Percentiles rank a stretch among this genome's conserved stretches.
Conservation (phyloP, 2,329 filamentous ascomycete genomes). For the Penicillium corylophilum region DNA sequence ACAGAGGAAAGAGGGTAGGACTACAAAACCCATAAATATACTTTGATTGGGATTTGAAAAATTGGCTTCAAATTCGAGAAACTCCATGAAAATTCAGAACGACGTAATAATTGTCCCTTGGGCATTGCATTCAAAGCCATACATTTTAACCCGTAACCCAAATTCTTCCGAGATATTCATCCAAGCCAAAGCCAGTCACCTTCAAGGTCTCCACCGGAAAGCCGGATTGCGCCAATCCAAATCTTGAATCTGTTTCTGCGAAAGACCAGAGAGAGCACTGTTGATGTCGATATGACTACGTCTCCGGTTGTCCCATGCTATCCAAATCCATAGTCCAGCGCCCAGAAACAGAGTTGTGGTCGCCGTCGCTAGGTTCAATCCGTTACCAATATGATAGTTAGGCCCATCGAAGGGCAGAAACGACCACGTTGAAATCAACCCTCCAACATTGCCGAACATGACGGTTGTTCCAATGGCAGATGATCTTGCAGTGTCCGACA, state of each 20-base stretch:
- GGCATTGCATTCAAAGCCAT: not conserved
- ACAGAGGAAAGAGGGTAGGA: not conserved
- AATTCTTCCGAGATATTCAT: not conserved
- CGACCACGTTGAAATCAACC: slow-evolving; percentile 64
- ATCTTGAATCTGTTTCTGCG: slow-evolving; percentile 55
- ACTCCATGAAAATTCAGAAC: no score
- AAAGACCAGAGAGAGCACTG: slow-evolving; percentile 55
- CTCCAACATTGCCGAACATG: slow-evolving; percentile 73
- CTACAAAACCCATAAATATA: not conserved
- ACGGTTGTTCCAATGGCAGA: slow-evolving; percentile 66
- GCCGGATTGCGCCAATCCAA: slow-evolving; percentile 67
- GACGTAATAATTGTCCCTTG: no score
- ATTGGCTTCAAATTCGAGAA: no score
- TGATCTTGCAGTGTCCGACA: slow-evolving; percentile 67
- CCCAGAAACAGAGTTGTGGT: slow-evolving; percentile 55
- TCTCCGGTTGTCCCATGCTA: slow-evolving; percentile 61
- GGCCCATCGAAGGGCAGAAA: slow-evolving; percentile 64
- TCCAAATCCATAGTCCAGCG: slow-evolving; percentile 57
- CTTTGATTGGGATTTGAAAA: no score
- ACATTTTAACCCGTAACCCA: not conserved
- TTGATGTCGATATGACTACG: slow-evolving; percentile 57
- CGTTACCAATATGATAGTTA: slow-evolving; percentile 69
- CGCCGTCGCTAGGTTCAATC: slow-evolving; percentile 65
- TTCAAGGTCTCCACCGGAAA: slow-evolving; percentile 57
- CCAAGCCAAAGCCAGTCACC: not conserved